phyloP scores from a whole-genome alignment of 192 early-diverging fungal species.

The Linnemannia hyalina region DNA sequence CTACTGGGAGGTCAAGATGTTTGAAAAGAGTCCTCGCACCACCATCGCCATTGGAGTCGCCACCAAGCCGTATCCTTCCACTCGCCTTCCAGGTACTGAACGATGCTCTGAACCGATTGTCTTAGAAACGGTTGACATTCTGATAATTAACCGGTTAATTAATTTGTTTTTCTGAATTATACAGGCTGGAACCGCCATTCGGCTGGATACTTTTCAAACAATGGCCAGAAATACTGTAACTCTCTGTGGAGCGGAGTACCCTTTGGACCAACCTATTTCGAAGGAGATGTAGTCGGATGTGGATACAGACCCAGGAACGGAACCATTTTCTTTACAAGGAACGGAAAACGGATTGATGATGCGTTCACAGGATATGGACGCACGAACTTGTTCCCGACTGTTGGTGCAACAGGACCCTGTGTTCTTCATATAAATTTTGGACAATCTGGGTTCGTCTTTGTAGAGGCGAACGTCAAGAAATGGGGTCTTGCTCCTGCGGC shows the following conservation, averaged over 20 bases:
- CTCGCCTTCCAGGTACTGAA: conserved; percentile 70
- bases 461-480: conserved; percentile 88
- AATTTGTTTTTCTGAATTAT: background rate
- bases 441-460: conserved; percentile 86
- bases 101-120: background rate
- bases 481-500: conserved; percentile 83
- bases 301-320: conserved; percentile 83
- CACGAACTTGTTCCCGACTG: conserved; percentile 76
- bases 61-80: conserved; percentile 82
- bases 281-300: conserved; percentile 82
- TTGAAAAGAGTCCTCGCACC: conserved; percentile 78
- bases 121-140: background rate
- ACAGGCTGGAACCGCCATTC: conserved; percentile 84
- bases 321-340: conserved; percentile 82
- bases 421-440: conserved; percentile 78
- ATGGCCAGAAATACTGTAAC: conserved; percentile 76
- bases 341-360: conserved; percentile 78
- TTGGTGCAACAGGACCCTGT: conserved; percentile 74
- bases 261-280: conserved; percentile 74
- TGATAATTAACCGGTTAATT: no score
- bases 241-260: conserved; percentile 74
- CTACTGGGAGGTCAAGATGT: conserved; percentile 88
- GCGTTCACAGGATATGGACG: conserved; percentile 75
- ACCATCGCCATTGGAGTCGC: conserved; percentile 79
- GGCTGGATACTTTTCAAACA: conserved; percentile 76